A percentile compares a stretch with the other conserved stretches of the same genome.
phyloP scores from a whole-genome alignment of 2,329 filamentous ascomycete species.

The Trichoderma brevicompactum region DNA sequence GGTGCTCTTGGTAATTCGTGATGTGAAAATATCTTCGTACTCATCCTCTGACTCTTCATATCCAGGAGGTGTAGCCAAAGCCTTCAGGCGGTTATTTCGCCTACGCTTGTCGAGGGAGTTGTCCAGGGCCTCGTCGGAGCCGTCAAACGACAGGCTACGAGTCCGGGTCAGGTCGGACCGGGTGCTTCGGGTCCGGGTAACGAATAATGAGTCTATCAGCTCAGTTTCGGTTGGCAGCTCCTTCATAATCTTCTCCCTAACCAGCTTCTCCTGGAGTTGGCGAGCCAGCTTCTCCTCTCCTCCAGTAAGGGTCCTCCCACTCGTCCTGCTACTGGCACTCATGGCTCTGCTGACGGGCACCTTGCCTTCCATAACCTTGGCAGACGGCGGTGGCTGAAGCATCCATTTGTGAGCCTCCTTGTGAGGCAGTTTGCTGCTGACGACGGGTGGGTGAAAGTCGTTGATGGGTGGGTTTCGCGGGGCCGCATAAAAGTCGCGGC shows the following conservation, averaged over 20 bases:
- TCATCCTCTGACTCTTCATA: slow-evolving; percentile 44
- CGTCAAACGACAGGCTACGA: slow-evolving; percentile 47
- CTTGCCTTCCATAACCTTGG: slow-evolving; percentile 89
- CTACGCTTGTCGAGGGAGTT: slow-evolving; percentile 38
- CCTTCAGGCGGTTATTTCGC: slow-evolving; percentile 36
- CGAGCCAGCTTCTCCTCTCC: slow-evolving; percentile 51
- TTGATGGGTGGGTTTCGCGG: slow-evolving; percentile 75
- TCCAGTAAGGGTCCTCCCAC: slow-evolving; percentile 47
- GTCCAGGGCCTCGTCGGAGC: slow-evolving; percentile 43
- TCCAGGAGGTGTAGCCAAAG: slow-evolving; percentile 39
- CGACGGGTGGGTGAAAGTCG: slow-evolving; percentile 82
- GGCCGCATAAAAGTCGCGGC: slow-evolving; percentile 65
- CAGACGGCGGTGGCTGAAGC: slow-evolving; percentile 87
- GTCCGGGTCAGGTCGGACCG: slow-evolving; percentile 42
- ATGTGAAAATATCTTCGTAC: slow-evolving; percentile 37
- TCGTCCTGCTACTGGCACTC: slow-evolving; percentile 59
- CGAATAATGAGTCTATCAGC: slow-evolving; percentile 50
- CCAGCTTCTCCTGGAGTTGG: slow-evolving; percentile 50
- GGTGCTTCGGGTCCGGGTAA: slow-evolving; percentile 38
- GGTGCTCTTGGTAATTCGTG: slow-evolving; percentile 36
- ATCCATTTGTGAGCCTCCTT: slow-evolving; percentile 83
- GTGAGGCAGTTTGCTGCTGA: slow-evolving; percentile 72
- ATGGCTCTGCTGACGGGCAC: slow-evolving; percentile 67
- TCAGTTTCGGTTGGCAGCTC: slow-evolving; percentile 50
- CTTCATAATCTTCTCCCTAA: slow-evolving; percentile 52